phyloP scores from a whole-genome alignment of 345 rosid species.

The Boechera retrofracta region DNA sequence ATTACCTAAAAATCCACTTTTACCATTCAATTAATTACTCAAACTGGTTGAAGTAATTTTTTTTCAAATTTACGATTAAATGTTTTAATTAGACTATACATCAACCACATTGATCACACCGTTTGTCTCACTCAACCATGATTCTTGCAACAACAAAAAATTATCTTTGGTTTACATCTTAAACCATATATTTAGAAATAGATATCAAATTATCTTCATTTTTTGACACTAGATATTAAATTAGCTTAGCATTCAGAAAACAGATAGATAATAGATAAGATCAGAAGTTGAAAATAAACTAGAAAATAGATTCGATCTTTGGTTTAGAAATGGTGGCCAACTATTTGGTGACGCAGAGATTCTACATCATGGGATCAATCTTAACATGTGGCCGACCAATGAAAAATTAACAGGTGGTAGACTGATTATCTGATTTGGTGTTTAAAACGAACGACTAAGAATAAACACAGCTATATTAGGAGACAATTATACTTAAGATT shows the following conservation, averaged over 20 bases:
- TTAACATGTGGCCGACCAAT: slow-evolving; percentile 39
- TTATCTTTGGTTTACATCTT: background rate
- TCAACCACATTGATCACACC: background rate
- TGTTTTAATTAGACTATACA: too few species aligned
- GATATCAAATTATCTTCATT: too few species aligned
- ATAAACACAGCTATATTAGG: slow-evolving; percentile 28
- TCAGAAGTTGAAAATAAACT: background rate
- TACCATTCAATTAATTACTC: too few species aligned
- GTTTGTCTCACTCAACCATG: background rate
- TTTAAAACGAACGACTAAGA: slow-evolving; percentile 12
- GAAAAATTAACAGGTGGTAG: background rate
- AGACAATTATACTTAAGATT: slow-evolving; percentile 32
- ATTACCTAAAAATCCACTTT: too few species aligned
- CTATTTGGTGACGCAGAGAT: slow-evolving; percentile 35
- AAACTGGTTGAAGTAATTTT: too few species aligned
- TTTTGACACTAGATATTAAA: too few species aligned
- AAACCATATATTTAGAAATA: too few species aligned
- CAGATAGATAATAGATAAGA: background rate
- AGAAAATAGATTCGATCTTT: slow-evolving; percentile 6
- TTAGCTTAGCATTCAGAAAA: background rate
- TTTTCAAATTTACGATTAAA: too few species aligned
- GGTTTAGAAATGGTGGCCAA: slow-evolving; percentile 34
- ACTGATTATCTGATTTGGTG: background rate
- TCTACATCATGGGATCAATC: slow-evolving; percentile 11
- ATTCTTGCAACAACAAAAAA: background rate